Conservation (phyloP, 108 stramenopile species). For the Pseudonitzschia pungens region DNA sequence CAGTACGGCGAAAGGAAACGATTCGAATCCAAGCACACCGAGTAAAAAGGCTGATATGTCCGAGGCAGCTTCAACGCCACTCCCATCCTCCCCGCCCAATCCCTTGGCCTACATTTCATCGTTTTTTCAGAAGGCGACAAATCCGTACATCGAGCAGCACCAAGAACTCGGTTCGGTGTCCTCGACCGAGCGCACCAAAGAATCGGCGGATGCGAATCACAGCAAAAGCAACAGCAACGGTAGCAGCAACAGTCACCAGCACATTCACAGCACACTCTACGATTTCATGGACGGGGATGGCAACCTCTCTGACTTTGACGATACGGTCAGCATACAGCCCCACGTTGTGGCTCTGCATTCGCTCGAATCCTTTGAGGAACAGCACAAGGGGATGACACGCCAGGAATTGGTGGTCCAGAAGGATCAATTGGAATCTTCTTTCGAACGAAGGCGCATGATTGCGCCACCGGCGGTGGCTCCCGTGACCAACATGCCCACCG, state of each 20-base stretch:
- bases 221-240: too few relatives aligned
- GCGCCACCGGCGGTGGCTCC: background rate
- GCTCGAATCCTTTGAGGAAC: slow-evolving; percentile 15
- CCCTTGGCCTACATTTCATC: too few relatives aligned
- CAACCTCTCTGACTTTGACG: slow-evolving; percentile 11
- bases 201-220: too few relatives aligned
- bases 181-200: too few relatives aligned
- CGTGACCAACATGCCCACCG: background rate
- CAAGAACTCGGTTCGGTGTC: too few relatives aligned
- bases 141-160: too few relatives aligned
- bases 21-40: too few relatives aligned
- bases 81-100: too few relatives aligned
- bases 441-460: background rate
- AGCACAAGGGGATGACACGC: background rate
- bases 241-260: background rate
- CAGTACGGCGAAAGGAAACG: too few relatives aligned
- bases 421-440: slow-evolving; percentile 11
- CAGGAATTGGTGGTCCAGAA: slow-evolving; percentile 10
- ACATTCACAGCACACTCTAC: background rate
- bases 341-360: background rate
- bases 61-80: too few relatives aligned
- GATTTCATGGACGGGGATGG: background rate
- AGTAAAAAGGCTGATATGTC: too few relatives aligned
- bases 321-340: slow-evolving; percentile 9
- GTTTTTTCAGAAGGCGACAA: too few relatives aligned